Evolutionary conservation across 176 grass and related monocot genomes (phyloP), one percentile per base, ranked within the genome.

Genomic region (Ananas comosus): DNA sequence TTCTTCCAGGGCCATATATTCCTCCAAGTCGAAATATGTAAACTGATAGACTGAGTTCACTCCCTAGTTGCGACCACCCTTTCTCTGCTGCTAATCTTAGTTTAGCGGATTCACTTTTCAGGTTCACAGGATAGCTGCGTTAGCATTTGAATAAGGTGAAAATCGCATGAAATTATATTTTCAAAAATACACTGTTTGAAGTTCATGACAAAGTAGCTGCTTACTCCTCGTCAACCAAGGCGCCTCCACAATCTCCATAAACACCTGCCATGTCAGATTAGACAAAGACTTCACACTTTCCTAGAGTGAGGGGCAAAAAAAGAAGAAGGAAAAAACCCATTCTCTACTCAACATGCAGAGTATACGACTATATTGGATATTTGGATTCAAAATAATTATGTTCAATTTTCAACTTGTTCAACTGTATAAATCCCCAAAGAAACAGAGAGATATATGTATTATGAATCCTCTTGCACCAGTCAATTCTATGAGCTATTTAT

Each of bases 1-100:
- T 90, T 90, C 93, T 90, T 83, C 93, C 86, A 66, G 84, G 89
- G 48, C 93, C 93, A 51, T 92, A 96, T 87, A 92, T 92, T 68
- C 93, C 93, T 13, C 93, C 93, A 21, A 96, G 72, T 57, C 86
- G 86, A 82, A 96, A 81, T 78, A 96, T 10, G 74, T 85, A 90
- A 53, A 76, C 78, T 11, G 86, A 68, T 16, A 96, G 69, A 69
- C 85, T 71, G 24, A 78, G 73, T 7, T 83, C 73, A 75, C 72
- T 66, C 1, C 73, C 70, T 70, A 92, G 78, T 64, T 74, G 14
- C 66, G 82, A 74, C 89, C 89, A 92, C 80, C 81, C 86, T 80
- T 81, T 77, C 80, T 96, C 93, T 19, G 93, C 83, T 12, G 80
- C 63, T 74, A 83, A 68, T 82, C 93, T 87, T 78, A 71, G 79